These are phyloP conservation scores for Fusarium albosuccineum DNA, from an alignment of 2,329 filamentous ascomycete species.

Conservation along the genomic window DNA sequence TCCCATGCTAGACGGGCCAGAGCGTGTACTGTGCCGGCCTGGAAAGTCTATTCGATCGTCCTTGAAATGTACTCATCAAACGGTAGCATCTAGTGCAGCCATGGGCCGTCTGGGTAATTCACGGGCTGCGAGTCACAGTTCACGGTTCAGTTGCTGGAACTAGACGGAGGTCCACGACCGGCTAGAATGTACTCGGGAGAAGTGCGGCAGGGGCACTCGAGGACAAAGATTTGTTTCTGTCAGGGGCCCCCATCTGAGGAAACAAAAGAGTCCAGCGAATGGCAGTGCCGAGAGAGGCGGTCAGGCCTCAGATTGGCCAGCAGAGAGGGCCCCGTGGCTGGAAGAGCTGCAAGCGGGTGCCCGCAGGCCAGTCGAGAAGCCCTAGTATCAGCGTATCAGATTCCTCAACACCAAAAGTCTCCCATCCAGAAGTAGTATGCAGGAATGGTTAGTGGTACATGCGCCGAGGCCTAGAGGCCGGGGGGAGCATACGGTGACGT, in stretches of 20 bases:
- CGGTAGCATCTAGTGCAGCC: slow-evolving; percentile 39
- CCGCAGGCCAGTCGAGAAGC: slow-evolving; percentile 39
- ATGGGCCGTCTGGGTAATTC: slow-evolving; percentile 35
- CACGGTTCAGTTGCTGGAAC: slow-evolving; percentile 31
- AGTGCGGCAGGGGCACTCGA: slow-evolving; percentile 27
- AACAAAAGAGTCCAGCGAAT: slow-evolving; percentile 36
- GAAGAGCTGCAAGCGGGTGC: slow-evolving; percentile 39
- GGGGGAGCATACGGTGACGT: slow-evolving; percentile 38
- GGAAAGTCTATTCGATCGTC: slow-evolving; percentile 41
- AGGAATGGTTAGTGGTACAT: slow-evolving; percentile 34
- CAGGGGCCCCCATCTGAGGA: slow-evolving; percentile 21
- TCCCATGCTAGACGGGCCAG: slow-evolving; percentile 35
- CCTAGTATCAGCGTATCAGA: slow-evolving; percentile 32
- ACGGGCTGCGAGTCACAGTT: slow-evolving; percentile 40
- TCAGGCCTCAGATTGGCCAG: slow-evolving; percentile 44
- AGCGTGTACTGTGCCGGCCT: slow-evolving; percentile 42
- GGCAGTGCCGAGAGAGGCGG: slow-evolving; percentile 40
- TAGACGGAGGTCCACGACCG: slow-evolving; percentile 26
- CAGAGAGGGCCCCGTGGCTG: slow-evolving; percentile 33
- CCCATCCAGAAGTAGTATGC: slow-evolving; percentile 31
- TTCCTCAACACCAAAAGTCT: slow-evolving; percentile 28
- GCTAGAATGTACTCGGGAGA: slow-evolving; percentile 26
- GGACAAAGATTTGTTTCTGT: slow-evolving; percentile 24
- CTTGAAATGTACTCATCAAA: slow-evolving; percentile 46
- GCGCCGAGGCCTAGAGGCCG: slow-evolving; percentile 28